A percentile compares a stretch with the other conserved stretches of the same genome.
phyloP scores from a whole-genome alignment of 2,329 filamentous ascomycete genomes.

The Cytospora mali region DNA sequence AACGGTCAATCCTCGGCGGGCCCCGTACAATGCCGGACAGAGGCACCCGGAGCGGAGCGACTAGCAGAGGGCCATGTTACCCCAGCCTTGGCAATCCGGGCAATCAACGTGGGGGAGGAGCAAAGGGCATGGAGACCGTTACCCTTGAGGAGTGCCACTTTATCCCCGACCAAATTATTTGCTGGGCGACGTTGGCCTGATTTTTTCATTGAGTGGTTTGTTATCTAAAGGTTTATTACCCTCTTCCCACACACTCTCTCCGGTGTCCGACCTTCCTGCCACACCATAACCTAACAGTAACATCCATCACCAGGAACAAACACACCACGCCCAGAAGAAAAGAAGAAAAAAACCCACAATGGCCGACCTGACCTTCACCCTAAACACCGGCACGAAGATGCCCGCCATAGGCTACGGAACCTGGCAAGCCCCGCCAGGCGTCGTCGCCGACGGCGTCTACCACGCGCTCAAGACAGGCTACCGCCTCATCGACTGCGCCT shows the following conservation, averaged over 20 bases:
- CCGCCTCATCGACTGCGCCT: slow-evolving; percentile 69
- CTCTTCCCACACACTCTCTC: not conserved
- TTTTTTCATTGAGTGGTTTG: not conserved
- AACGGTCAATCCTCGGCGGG: slow-evolving; percentile 8
- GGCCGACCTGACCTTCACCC: slow-evolving; percentile 60
- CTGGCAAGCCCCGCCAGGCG: slow-evolving; percentile 64
- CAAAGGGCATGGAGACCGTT: slow-evolving; percentile 5
- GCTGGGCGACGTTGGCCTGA: not conserved
- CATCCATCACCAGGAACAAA: slow-evolving; percentile 2
- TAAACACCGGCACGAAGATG: slow-evolving; percentile 66
- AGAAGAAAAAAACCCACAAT: slow-evolving; percentile 41
- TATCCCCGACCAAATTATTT: slow-evolving; percentile 2
- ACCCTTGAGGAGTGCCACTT: slow-evolving; percentile 17
- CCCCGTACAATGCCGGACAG: too few relatives aligned
- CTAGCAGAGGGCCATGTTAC: slow-evolving; percentile 1
- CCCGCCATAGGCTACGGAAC: slow-evolving; percentile 67
- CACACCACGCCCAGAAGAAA: not conserved
- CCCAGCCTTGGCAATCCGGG: slow-evolving; percentile 11
- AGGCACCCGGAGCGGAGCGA: slow-evolving; percentile 2
- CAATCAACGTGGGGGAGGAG: slow-evolving; percentile 14
- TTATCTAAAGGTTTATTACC: not conserved
- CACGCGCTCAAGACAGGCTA: slow-evolving; percentile 61
- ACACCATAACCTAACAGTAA: not conserved
- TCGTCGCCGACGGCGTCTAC: slow-evolving; percentile 60
- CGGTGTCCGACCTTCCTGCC: too few relatives aligned